Base-by-base conservation (phyloP, 257 asterid species). In the Nicotiana tomentosiformis region DNA sequence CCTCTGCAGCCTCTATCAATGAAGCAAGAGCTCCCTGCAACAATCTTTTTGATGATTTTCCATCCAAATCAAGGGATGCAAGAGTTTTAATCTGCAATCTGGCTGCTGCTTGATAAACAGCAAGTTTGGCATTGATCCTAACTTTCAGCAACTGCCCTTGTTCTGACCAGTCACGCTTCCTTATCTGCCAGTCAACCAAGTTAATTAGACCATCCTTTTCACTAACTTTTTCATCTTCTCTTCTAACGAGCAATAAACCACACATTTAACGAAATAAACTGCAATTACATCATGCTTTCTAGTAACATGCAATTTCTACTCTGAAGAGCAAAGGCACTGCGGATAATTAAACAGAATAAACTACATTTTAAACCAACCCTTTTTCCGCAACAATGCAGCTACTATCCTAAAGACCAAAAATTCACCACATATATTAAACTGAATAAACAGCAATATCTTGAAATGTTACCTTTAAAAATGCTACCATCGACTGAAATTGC, bases 81-180 rank as follows among this genome's bases (percentile, higher is more conserved):
- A 96, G 89, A 82, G 91, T 86, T 88, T 87, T 94, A 53, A 94
- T 91, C 85, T 93, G 98, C 89, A 96, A 88, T 78, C 85, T 85
- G 64, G 92, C 90, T 66, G 97, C 98, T 51, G 99, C 95, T 84
- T 91, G 98, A 87, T 92, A 96, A 83, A 90, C 98, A 56, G 98
- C 90, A 77, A 96, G 91, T 87, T 93, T 93, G 67, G 88, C 88
- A 49, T 91, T 92, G 84, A 96, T 91, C 92, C 94, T 94, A 61
- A 86, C 92, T 94, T 92, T 96, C 86, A 96, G 88, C 80, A 82
- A 82, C 77, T 92, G 98, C 84, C 99, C 99, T 81, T 96, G 98
- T 86, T 90, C 97, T 4, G 97, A 85, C 99, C 99, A 96, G 84
- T 92, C 97, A 9, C 93, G 92, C 93, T 93, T 94, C 87, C 95